A percentile compares a stretch with the other conserved stretches of the same genome.
Conservation (phyloP, 2,329 filamentous ascomycete genomes). For the Fusarium poae region DNA sequence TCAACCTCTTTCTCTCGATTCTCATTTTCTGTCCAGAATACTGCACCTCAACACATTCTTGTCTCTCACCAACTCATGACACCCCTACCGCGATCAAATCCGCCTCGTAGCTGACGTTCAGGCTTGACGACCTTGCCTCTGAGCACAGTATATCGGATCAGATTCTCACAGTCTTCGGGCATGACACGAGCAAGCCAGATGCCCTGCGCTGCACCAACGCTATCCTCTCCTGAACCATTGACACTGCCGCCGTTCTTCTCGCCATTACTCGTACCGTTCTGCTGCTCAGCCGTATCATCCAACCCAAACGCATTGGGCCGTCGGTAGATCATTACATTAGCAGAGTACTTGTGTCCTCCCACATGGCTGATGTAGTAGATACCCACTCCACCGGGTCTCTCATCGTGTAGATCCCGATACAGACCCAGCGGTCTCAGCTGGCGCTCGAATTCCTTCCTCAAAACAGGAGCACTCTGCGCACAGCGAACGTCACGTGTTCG, state of each 20-base stretch:
- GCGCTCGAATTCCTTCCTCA: slow-evolving; percentile 89
- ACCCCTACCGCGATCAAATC: slow-evolving; percentile 86
- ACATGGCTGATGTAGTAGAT: slow-evolving; percentile 98
- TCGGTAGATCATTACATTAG: slow-evolving; percentile 94
- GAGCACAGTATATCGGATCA: slow-evolving; percentile 88
- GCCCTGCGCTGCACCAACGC: slow-evolving; percentile 81
- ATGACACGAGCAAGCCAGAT: slow-evolving; percentile 90
- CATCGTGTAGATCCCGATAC: slow-evolving; percentile 88
- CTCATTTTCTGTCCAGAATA: neutral
- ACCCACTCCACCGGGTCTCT: slow-evolving; percentile 89
- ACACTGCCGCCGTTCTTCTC: slow-evolving; percentile 35
- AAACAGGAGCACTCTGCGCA: slow-evolving; percentile 89
- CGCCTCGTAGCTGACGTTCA: slow-evolving; percentile 84
- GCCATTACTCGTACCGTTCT: slow-evolving; percentile 48
- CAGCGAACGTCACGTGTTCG: slow-evolving; percentile 94
- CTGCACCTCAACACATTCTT: neutral
- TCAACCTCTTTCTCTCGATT: slow-evolving; percentile 11
- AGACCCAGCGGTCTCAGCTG: slow-evolving; percentile 87
- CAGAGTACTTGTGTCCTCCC: slow-evolving; percentile 95
- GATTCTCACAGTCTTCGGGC: slow-evolving; percentile 93
- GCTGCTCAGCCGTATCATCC: slow-evolving; percentile 56
- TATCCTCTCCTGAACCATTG: slow-evolving; percentile 46
- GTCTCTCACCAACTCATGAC: slow-evolving; percentile 87
- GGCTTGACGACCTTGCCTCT: slow-evolving; percentile 96
- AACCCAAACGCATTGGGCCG: slow-evolving; percentile 69